A percentile compares a stretch with the other conserved stretches of the same genome.
phyloP scores from a whole-genome alignment of 208 protist genomes.

The Naegleria lovaniensis region DNA sequence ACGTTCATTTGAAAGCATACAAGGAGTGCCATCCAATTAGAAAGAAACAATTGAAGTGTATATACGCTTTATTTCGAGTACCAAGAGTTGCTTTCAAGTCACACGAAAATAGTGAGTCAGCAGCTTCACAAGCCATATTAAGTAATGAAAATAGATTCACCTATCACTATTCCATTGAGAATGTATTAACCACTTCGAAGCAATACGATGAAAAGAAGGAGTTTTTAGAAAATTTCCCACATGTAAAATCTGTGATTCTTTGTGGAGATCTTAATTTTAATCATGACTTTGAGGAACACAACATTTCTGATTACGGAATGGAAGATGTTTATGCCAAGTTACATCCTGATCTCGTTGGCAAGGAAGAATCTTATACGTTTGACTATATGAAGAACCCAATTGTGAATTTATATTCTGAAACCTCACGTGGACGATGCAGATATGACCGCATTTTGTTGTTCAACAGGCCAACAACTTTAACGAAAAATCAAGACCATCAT shows the following conservation, averaged over 20 bases:
- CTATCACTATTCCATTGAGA: background rate
- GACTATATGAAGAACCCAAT: background rate
- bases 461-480: background rate
- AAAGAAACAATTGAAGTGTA: conserved; percentile 3
- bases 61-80: background rate
- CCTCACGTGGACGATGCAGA: background rate
- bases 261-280: background rate
- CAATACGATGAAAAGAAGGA: background rate
- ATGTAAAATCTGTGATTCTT: background rate
- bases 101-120: background rate
- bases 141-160: background rate
- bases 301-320: background rate
- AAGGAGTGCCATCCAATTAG: background rate
- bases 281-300: background rate
- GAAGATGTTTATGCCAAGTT: background rate
- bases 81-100: background rate
- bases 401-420: background rate
- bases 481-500: no score
- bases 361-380: background rate
- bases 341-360: background rate
- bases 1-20: background rate
- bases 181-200: background rate
- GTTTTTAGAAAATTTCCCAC: background rate
- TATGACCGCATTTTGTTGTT: background rate
- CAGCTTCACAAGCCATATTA: background rate